Conservation (phyloP, 192 early-diverging fungal species). For the Backusella parvicylindrica region DNA sequence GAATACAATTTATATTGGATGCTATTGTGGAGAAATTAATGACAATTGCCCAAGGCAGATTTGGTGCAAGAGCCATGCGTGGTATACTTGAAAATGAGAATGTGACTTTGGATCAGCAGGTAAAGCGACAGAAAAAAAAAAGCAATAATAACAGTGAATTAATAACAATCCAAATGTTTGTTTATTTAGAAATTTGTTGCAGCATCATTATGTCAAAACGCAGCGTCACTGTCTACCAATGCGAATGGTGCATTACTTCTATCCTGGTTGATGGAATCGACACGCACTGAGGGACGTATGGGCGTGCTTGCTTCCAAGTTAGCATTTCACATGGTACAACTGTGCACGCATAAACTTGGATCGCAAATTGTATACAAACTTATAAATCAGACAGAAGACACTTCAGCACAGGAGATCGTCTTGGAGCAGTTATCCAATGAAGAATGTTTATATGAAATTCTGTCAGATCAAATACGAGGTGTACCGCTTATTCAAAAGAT, state of each 20-base stretch:
- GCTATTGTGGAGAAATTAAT: slow-evolving; percentile 80
- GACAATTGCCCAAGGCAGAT: slow-evolving; percentile 89
- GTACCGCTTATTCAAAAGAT: slow-evolving; percentile 83
- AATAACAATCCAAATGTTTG: not conserved
- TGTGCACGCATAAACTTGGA: slow-evolving; percentile 88
- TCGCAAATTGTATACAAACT: slow-evolving; percentile 78
- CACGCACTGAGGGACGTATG: slow-evolving; percentile 74
- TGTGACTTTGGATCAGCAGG: slow-evolving; percentile 74
- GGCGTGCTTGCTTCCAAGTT: slow-evolving; percentile 77
- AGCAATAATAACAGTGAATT: too few relatives aligned
- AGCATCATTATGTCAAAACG: slow-evolving; percentile 81
- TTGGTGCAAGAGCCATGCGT: slow-evolving; percentile 90
- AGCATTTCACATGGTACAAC: slow-evolving; percentile 64
- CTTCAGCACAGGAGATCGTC: slow-evolving; percentile 79
- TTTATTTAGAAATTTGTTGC: slow-evolving; percentile 80
- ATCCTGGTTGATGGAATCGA: slow-evolving; percentile 90
- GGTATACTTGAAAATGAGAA: slow-evolving; percentile 85
- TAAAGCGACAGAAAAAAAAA: slow-evolving; percentile 12
- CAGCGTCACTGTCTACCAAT: slow-evolving; percentile 74
- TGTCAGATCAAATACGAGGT: slow-evolving; percentile 78
- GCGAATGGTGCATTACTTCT: slow-evolving; percentile 87
- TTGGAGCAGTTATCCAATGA: slow-evolving; percentile 69
- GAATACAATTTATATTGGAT: slow-evolving; percentile 89
- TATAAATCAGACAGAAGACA: slow-evolving; percentile 81
- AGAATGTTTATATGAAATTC: slow-evolving; percentile 64